These are phyloP conservation scores for Microdochium paspali DNA, from an alignment of 2,329 filamentous ascomycete genomes.

Conservation along the genomic window DNA sequence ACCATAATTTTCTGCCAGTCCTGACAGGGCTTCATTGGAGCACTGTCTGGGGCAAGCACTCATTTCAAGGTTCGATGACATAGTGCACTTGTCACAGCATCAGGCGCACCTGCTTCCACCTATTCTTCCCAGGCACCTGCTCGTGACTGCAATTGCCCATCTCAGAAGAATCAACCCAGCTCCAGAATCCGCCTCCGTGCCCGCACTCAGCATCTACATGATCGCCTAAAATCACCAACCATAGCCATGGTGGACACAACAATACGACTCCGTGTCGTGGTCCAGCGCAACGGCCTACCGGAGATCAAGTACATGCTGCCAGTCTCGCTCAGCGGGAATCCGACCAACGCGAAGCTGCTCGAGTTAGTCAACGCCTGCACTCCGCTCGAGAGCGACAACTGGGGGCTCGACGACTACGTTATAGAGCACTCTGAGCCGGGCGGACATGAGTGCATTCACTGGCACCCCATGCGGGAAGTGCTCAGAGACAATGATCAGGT, in stretches of 20 bases:
- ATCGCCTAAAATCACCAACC: neutral
- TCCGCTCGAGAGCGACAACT: conserved; percentile 71
- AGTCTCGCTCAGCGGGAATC: conserved; percentile 43
- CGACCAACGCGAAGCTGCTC: conserved; percentile 68
- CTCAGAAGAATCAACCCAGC: no score
- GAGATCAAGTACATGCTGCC: conserved; percentile 65
- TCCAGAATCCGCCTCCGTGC: no score
- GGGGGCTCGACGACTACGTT: conserved; percentile 84
- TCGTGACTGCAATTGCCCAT: no score
- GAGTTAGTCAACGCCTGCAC: conserved; percentile 71
- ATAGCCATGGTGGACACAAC: conserved; percentile 20
- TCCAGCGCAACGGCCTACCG: conserved; percentile 66
- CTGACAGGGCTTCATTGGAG: no score
- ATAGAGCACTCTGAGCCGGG: conserved; percentile 57
- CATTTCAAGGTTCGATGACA: no score
- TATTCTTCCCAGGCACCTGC: no score
- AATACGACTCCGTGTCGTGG: conserved; percentile 65
- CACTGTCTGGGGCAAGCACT: no score
- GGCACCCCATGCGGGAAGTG: conserved; percentile 58
- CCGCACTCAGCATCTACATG: no score
- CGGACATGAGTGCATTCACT: conserved; percentile 82
- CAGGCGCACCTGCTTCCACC: no score
- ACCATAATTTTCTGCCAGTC: no score
- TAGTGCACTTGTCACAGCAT: no score
- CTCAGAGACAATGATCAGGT: conserved; percentile 80